Percentiles rank a stretch among this genome's conserved stretches.
phyloP scores from a whole-genome alignment of 1,284 basidiomycete species.

The Mycosarcoma maydis region DNA sequence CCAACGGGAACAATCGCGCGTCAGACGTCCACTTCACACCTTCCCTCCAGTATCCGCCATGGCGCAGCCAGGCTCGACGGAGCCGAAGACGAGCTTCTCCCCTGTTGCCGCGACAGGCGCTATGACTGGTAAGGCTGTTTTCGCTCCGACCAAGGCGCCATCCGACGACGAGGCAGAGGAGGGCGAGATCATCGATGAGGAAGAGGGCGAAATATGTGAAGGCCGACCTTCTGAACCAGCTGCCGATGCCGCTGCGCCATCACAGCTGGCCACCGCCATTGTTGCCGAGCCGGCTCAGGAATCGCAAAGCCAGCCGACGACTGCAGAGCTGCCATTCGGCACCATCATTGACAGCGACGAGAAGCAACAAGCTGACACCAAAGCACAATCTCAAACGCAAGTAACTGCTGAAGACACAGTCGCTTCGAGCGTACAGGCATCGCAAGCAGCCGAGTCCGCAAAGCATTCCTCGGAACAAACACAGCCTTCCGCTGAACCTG shows the following conservation, averaged over 20 bases:
- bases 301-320: constrained; percentile 15
- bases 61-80: constrained; percentile 24
- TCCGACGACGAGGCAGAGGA: constrained; percentile 46
- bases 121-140: not conserved
- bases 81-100: constrained; percentile 3
- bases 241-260: not conserved
- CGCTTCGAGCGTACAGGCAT: not conserved
- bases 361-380: not conserved
- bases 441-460: not conserved
- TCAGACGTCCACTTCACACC: not conserved
- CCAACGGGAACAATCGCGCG: too few relatives aligned
- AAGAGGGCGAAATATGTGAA: constrained; percentile 42
- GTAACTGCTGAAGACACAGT: not conserved
- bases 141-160: constrained; percentile 7
- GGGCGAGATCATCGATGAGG: constrained; percentile 44
- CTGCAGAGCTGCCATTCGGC: constrained; percentile 9
- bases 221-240: constrained; percentile 5
- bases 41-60: constrained; percentile 7
- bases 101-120: constrained; percentile 3
- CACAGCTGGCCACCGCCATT: not conserved
- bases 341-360: not conserved
- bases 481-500: not conserved
- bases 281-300: constrained; percentile 4
- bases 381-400: not conserved
- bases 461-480: not conserved